These are phyloP conservation scores for Pachysolen tannophilus DNA, from an alignment of 805 yeast genomes.

Conservation along the genomic window DNA sequence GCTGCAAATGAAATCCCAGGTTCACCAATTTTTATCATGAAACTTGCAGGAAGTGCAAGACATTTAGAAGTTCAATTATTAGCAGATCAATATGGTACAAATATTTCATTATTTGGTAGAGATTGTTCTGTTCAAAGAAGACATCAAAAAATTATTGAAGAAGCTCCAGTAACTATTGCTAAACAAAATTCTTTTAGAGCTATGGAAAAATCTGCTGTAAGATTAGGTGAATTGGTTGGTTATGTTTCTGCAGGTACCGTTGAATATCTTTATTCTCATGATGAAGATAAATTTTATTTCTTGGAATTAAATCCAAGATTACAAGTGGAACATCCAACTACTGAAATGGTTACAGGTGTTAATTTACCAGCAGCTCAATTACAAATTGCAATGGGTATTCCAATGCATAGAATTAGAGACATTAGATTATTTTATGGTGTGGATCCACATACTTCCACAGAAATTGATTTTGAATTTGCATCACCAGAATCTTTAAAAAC, in stretches of 20 bases:
- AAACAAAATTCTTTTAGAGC: conserved; percentile 72
- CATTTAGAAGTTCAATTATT: conserved; percentile 96
- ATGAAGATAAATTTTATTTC: conserved; percentile 92
- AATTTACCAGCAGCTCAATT: conserved; percentile 97
- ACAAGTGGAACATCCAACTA: conserved; percentile 99
- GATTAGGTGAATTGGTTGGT: conserved; percentile 94
- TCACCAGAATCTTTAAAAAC: conserved; percentile 60
- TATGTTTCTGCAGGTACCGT: conserved; percentile 99
- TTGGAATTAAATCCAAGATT: conserved; percentile 96
- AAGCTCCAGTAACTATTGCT: conserved; percentile 97
- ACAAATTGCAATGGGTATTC: conserved; percentile 99
- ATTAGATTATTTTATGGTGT: conserved; percentile 91
- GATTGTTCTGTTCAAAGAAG: conserved; percentile 99
- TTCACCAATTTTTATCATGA: conserved; percentile 96
- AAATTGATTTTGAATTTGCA: conserved; percentile 84
- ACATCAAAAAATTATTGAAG: conserved; percentile 98
- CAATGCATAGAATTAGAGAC: conserved; percentile 90
- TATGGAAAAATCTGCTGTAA: conserved; percentile 97
- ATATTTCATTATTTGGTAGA: conserved; percentile 95
- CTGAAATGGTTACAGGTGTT: conserved; percentile 99
- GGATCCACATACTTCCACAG: conserved; percentile 87
- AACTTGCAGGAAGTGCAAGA: conserved; percentile 94
- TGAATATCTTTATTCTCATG: conserved; percentile 90
- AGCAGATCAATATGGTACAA: conserved; percentile 98
- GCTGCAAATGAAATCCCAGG: conserved; percentile 98